phyloP scores from a whole-genome alignment of 306 rosid genomes.

The apple (Malus domestica) region DNA sequence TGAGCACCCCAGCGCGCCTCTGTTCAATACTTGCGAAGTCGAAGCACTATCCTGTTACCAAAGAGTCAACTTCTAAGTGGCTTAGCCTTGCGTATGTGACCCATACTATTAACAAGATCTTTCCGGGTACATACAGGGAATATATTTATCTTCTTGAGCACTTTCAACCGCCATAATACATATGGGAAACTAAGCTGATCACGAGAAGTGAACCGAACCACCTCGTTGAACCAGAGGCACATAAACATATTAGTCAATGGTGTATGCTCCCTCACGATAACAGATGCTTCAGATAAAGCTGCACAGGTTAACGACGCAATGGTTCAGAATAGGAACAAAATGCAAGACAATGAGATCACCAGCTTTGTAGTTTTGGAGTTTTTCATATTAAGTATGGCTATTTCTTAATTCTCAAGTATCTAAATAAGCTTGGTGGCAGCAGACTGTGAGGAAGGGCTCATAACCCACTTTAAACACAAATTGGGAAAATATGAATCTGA shows the following conservation, averaged over 20 bases:
- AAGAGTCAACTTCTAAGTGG: slow-evolving; percentile 46
- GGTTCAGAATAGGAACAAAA: not conserved
- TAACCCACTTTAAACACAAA: not conserved
- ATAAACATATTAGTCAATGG: slow-evolving; percentile 56
- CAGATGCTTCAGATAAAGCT: slow-evolving; percentile 90
- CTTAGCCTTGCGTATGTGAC: slow-evolving; percentile 85
- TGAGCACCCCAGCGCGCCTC: not conserved
- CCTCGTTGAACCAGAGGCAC: slow-evolving; percentile 97
- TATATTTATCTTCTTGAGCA: slow-evolving; percentile 49
- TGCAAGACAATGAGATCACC: not conserved
- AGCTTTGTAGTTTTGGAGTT: not conserved
- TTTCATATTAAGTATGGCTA: not conserved
- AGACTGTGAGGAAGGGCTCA: not conserved
- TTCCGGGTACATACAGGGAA: slow-evolving; percentile 96
- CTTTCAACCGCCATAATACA: slow-evolving; percentile 75
- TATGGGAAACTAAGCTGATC: slow-evolving; percentile 97
- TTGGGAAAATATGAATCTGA: not conserved
- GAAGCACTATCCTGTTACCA: not conserved
- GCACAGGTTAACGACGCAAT: slow-evolving; percentile 27
- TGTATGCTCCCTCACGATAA: slow-evolving; percentile 72
- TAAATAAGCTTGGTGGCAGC: not conserved
- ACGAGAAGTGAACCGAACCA: slow-evolving; percentile 86
- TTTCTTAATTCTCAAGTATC: not conserved
- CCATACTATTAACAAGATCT: slow-evolving; percentile 97
- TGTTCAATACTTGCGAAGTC: not conserved